These are phyloP conservation scores for Phytophthora syringae DNA, from an alignment of 352 stramenopile genomes.

Conservation along the genomic window DNA sequence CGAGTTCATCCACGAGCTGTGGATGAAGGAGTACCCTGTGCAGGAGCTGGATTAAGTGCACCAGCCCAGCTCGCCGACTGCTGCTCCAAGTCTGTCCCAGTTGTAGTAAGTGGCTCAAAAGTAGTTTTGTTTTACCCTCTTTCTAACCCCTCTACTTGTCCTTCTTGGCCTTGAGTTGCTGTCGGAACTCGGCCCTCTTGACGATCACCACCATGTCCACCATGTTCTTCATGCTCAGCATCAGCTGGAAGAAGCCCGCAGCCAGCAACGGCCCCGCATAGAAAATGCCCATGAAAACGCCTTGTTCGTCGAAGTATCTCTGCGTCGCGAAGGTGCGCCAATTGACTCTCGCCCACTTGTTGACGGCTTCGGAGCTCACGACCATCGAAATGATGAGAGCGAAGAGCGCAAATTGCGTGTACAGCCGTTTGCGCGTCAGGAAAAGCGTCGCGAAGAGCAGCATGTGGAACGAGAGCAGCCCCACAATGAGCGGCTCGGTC, in stretches of 20 bases:
- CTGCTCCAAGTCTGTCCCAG: slow-evolving; percentile 14
- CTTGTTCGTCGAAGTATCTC: slow-evolving; percentile 82
- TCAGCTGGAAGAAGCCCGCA: slow-evolving; percentile 80
- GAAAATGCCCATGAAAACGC: slow-evolving; percentile 88
- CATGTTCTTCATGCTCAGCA: slow-evolving; percentile 84
- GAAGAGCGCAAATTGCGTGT: slow-evolving; percentile 71
- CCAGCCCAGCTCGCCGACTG: not conserved
- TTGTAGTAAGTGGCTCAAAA: slow-evolving; percentile 38
- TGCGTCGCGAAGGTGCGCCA: slow-evolving; percentile 78
- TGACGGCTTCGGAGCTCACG: slow-evolving; percentile 64
- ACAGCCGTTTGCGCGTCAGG: slow-evolving; percentile 61
- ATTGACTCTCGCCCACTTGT: slow-evolving; percentile 62
- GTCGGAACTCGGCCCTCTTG: slow-evolving; percentile 73
- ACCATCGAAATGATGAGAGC: slow-evolving; percentile 65
- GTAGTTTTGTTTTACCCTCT: slow-evolving; percentile 29
- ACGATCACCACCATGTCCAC: slow-evolving; percentile 80
- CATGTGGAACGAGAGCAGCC: slow-evolving; percentile 61
- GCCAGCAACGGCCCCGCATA: slow-evolving; percentile 76
- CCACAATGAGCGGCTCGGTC: slow-evolving; percentile 74
- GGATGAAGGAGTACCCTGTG: slow-evolving; percentile 92
- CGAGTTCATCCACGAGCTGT: slow-evolving; percentile 97
- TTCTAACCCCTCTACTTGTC: slow-evolving; percentile 46
- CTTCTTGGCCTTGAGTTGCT: slow-evolving; percentile 59
- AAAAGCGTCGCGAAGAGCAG: slow-evolving; percentile 62
- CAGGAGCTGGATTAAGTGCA: slow-evolving; percentile 74